A percentile compares a stretch with the other conserved stretches of the same genome.
Conservation (phyloP, 2,329 filamentous ascomycete species). For the Neonectria punicea region DNA sequence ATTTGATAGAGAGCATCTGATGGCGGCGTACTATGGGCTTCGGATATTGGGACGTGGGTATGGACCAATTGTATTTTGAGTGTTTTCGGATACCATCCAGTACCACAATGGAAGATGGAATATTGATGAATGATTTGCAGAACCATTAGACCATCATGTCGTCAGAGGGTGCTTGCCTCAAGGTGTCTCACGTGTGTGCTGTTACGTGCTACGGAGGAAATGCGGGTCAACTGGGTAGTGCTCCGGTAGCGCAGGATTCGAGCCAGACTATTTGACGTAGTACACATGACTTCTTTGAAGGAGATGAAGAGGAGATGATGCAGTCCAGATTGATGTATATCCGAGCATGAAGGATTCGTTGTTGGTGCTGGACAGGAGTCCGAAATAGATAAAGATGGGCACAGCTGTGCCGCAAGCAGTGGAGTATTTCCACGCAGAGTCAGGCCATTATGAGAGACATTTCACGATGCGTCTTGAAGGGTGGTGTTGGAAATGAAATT, state of each 20-base stretch:
- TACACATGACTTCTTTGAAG: not conserved
- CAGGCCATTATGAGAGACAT: not conserved
- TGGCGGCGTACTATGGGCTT: constrained; percentile 14
- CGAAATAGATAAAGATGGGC: not conserved
- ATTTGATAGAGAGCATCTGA: constrained; percentile 5
- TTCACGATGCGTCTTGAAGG: not conserved
- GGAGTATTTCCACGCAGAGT: not conserved
- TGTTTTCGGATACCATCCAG: constrained; percentile 11
- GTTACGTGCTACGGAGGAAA: not conserved
- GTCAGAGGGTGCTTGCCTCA: constrained; percentile 25
- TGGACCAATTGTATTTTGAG: constrained; percentile 15
- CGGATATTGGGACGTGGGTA: constrained; percentile 1
- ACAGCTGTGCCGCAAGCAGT: not conserved
- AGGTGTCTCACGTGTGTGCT: not conserved
- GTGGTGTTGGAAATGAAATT: not conserved
- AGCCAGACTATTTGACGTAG: not conserved
- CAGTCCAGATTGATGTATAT: not conserved
- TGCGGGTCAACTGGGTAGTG: not conserved
- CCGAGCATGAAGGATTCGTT: no score
- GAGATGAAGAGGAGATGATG: not conserved
- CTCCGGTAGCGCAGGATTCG: not conserved
- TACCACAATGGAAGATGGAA: constrained; percentile 23
- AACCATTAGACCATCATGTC: constrained; percentile 12
- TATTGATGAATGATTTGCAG: constrained; percentile 3
- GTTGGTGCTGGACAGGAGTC: not conserved